Evolutionary conservation across 2,329 filamentous ascomycete genomes (phyloP), one percentile per base, ranked within the genome.

Genomic region (Pestalotiopsis sp.): DNA sequence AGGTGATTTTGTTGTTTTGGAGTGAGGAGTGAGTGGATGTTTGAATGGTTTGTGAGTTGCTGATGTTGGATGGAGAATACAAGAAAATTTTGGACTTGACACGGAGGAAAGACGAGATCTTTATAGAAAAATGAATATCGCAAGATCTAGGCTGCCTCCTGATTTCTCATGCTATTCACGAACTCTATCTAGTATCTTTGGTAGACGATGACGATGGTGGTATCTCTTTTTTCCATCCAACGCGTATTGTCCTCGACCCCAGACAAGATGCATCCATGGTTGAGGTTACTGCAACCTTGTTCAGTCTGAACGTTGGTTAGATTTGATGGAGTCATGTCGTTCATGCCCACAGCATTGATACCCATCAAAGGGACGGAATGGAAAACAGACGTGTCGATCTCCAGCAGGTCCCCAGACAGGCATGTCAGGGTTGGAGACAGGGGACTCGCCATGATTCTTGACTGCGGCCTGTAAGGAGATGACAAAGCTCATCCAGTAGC

Each of bases 241-340:
- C 57, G 57, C 57, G 25, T 59, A 23, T 36, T 59, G 23, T 36
- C 57, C 27, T 38, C 20, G 36, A 41, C 39, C 38, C 41, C 23
- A 14, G 20, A 17, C 41, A 36, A 64, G 62, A 49, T n/a, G 38
- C 60, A n/a, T 39, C 60, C 60, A n/a, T 23, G 63, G 23, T 66
- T 23, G 23, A 41, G 39, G 38, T 13, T 20, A 13, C 62, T 52
- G 14, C 52, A 23, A 64, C 25, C 39, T 23, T 49, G 61, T 5
- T 49, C 23, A 11, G 41, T 5, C n/a, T 23, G 23, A 57, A 20
- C 49, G 41, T 66, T 57, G 63, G 14, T 57, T 23, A 66, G 63
- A 66, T 66, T 66, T 66, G 63, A 66, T 58, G 49, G 63, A 49
- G 39, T 31, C 63, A 58, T 66, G 25, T 23, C 17, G 12, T 56